Evolutionary conservation across 768 basidiomycete genomes (phyloP).

Genomic region (Leccinum incarnatum): DNA sequence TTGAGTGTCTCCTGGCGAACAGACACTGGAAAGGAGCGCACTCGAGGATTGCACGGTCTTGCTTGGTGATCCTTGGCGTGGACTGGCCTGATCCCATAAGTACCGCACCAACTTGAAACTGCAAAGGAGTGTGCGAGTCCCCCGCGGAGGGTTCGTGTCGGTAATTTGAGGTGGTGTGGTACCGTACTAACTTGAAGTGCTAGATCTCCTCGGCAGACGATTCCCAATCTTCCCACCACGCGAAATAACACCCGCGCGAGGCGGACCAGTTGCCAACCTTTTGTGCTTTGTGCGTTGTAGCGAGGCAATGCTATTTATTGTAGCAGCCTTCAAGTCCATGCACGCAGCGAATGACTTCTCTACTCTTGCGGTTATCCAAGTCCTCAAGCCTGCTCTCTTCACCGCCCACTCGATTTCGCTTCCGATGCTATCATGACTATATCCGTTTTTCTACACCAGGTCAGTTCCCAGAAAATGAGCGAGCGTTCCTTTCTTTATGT

Average conservation of each 20-base stretch:
- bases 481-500: slow-evolving; percentile 7
- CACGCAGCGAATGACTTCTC: slow-evolving; percentile 29
- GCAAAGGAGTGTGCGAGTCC: background rate
- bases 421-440: slow-evolving; percentile 63
- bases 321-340: slow-evolving; percentile 15
- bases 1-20: slow-evolving; percentile 19
- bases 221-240: slow-evolving; percentile 16
- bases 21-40: slow-evolving; percentile 42
- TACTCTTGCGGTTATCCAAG: slow-evolving; percentile 24
- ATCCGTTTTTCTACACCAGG: slow-evolving; percentile 50
- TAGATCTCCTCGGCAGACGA: background rate
- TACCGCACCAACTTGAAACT: background rate
- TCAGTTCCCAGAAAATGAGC: slow-evolving; percentile 28
- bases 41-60: slow-evolving; percentile 96
- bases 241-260: slow-evolving; percentile 6
- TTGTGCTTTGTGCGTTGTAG: slow-evolving; percentile 8
- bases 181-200: background rate
- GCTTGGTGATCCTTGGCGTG: slow-evolving; percentile 83
- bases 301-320: slow-evolving; percentile 31
- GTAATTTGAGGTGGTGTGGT: background rate
- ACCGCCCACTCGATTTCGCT: slow-evolving; percentile 15
- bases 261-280: slow-evolving; percentile 2
- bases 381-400: slow-evolving; percentile 7
- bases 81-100: slow-evolving; percentile 72
- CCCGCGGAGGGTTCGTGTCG: background rate